A percentile compares a stretch with the other conserved stretches of the same genome.
These are phyloP conservation scores for Aspergillus egyptiacus DNA, from an alignment of 495 filamentous ascomycete species.

Conservation along the genomic window DNA sequence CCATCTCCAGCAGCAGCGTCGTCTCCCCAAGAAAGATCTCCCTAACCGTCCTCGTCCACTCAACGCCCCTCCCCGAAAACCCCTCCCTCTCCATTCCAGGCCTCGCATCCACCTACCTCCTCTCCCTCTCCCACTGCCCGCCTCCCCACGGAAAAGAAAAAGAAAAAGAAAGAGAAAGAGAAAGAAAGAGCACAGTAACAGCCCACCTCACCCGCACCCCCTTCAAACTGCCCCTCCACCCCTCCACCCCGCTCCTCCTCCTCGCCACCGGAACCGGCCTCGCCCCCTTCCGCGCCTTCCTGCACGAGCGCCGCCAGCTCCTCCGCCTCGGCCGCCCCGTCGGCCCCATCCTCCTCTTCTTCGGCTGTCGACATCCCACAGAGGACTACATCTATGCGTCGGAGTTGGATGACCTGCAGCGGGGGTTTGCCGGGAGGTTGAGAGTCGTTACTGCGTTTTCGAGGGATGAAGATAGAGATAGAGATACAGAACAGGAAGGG, in stretches of 20 bases:
- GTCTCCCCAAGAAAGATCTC: slow-evolving; percentile 37
- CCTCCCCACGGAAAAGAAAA: too few relatives aligned
- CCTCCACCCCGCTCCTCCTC: slow-evolving; percentile 36
- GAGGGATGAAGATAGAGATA: slow-evolving; percentile 6
- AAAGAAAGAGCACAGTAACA: slow-evolving; percentile 30
- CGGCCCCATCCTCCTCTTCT: slow-evolving; percentile 40
- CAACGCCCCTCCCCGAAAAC: slow-evolving; percentile 22
- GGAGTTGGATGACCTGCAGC: slow-evolving; percentile 30
- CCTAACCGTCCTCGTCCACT: slow-evolving; percentile 40
- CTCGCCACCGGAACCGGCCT: slow-evolving; percentile 45
- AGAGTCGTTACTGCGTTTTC: slow-evolving; percentile 35
- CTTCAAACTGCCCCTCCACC: slow-evolving; percentile 38
- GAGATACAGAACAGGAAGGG: neutral
- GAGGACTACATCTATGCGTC: slow-evolving; percentile 42
- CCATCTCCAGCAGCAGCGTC: slow-evolving; percentile 47
- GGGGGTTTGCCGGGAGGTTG: slow-evolving; percentile 20
- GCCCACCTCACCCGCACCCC: slow-evolving; percentile 40
- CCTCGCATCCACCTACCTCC: slow-evolving; percentile 45
- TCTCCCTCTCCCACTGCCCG: slow-evolving; percentile 25
- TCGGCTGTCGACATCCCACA: slow-evolving; percentile 37
- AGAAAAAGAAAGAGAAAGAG: too few relatives aligned
- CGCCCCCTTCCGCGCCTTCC: slow-evolving; percentile 44
- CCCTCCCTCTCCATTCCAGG: slow-evolving; percentile 32
- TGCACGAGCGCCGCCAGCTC: slow-evolving; percentile 37
- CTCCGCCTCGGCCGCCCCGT: slow-evolving; percentile 33